Conservation (phyloP, 768 basidiomycete genomes). For the Termitomyces sp. region DNA sequence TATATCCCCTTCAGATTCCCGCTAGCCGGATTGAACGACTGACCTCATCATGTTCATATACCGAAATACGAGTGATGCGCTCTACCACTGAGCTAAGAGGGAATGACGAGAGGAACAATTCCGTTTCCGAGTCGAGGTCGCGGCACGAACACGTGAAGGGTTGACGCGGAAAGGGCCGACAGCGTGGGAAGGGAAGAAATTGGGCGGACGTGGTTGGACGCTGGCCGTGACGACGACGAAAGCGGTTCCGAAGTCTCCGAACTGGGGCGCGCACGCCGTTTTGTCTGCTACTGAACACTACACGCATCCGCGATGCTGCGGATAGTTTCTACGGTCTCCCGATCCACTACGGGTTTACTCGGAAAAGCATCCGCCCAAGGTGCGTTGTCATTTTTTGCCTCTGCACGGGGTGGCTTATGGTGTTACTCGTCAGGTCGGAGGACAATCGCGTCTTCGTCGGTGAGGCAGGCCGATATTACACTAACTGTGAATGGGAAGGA, state of each 20-base stretch:
- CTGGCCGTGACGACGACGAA: constrained; percentile 33
- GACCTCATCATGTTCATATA: neutral
- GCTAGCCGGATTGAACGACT: neutral
- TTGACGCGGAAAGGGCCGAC: constrained; percentile 6
- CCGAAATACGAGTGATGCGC: too few species aligned
- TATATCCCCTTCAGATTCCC: too few species aligned
- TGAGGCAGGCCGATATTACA: constrained; percentile 75
- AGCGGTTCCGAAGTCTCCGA: constrained; percentile 27
- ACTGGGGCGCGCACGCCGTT: constrained; percentile 25
- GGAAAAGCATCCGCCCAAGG: constrained; percentile 44
- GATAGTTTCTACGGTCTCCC: constrained; percentile 54
- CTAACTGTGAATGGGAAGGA: constrained; percentile 96
- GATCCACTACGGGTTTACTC: constrained; percentile 64
- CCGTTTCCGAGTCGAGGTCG: too few species aligned
- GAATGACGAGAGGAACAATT: too few species aligned
- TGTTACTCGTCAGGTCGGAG: constrained; percentile 40
- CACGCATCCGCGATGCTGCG: constrained; percentile 48
- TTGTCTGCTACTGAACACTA: constrained; percentile 9
- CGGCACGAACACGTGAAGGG: too few species aligned
- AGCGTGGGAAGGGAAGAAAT: constrained; percentile 41
- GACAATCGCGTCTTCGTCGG: constrained; percentile 60
- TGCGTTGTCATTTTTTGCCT: constrained; percentile 10
- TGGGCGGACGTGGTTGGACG: constrained; percentile 38
- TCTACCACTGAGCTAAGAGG: too few species aligned
- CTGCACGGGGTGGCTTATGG: neutral